Conservation (phyloP, 345 rosid genomes). For the Sonneratia caseolaris region DNA sequence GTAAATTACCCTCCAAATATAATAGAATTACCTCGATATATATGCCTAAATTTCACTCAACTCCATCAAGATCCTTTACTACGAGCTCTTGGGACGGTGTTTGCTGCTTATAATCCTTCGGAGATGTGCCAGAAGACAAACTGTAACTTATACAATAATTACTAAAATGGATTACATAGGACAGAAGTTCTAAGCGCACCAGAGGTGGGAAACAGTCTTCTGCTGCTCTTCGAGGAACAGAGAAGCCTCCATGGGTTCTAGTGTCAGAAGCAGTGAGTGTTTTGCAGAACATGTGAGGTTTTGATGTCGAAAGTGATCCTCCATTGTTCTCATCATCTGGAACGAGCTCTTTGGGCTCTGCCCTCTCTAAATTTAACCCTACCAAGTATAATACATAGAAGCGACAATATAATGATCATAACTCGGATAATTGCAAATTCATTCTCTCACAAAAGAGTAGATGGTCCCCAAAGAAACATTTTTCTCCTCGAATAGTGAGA, state of each 20-base stretch:
- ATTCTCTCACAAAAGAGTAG: neutral
- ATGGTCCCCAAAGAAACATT: neutral
- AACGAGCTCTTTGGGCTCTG: conserved; percentile 27
- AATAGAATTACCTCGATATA: conserved; percentile 52
- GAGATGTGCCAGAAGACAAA: neutral
- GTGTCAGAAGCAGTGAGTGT: conserved; percentile 99
- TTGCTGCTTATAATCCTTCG: conserved; percentile 76
- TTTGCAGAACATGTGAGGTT: conserved; percentile 83
- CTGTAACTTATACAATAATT: neutral
- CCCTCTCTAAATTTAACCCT: conserved; percentile 40
- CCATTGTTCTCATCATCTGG: conserved; percentile 35
- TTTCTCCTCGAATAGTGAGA: neutral
- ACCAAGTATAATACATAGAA: conserved; percentile 33
- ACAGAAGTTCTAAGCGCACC: conserved; percentile 26
- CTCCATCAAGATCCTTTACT: conserved; percentile 81
- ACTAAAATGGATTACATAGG: neutral
- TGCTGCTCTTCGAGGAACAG: conserved; percentile 95
- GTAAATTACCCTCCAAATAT: neutral
- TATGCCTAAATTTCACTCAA: conserved; percentile 81
- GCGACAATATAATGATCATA: neutral
- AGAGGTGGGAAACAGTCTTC: conserved; percentile 97
- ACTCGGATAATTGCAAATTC: neutral
- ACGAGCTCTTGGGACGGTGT: conserved; percentile 87
- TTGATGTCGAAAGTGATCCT: conserved; percentile 66
- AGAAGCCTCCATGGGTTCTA: conserved; percentile 99